Evolutionary conservation across 1,139 yeast species (phyloP).

Genomic region (Nakaseomyces kungkrabaensis): DNA sequence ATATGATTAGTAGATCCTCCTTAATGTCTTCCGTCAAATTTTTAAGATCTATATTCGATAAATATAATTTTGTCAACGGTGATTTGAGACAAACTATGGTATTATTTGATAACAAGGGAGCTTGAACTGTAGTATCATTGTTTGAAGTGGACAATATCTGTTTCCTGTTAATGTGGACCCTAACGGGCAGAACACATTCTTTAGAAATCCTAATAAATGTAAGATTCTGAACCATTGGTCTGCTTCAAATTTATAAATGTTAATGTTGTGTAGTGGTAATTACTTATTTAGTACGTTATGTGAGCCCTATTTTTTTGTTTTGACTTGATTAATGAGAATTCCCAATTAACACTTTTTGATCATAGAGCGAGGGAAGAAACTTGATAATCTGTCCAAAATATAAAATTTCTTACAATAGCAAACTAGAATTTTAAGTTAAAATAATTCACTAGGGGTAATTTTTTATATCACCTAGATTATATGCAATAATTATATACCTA

Average conservation of each 20-base stretch:
- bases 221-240: conserved; percentile 15
- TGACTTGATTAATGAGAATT: neutral
- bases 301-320: conserved; percentile 2
- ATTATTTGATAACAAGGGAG: conserved; percentile 28
- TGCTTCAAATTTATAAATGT: no score
- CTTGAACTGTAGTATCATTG: conserved; percentile 19
- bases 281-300: no score
- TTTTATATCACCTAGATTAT: no score
- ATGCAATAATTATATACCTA: no score
- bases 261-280: no score
- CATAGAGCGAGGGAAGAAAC: neutral
- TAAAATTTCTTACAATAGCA: neutral
- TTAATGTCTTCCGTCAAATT: conserved; percentile 20
- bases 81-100: conserved; percentile 27
- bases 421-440: no score
- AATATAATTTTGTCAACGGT: conserved; percentile 21
- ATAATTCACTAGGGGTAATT: no score
- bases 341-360: no score
- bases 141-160: conserved; percentile 15
- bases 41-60: conserved; percentile 25
- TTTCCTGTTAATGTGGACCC: conserved; percentile 26
- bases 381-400: neutral
- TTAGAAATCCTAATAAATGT: conserved; percentile 20
- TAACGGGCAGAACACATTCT: conserved; percentile 18
- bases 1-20: conserved; percentile 20